These are phyloP conservation scores for Trypanosoma vivax DNA, from an alignment of 208 protist species.

Conservation along the genomic window DNA sequence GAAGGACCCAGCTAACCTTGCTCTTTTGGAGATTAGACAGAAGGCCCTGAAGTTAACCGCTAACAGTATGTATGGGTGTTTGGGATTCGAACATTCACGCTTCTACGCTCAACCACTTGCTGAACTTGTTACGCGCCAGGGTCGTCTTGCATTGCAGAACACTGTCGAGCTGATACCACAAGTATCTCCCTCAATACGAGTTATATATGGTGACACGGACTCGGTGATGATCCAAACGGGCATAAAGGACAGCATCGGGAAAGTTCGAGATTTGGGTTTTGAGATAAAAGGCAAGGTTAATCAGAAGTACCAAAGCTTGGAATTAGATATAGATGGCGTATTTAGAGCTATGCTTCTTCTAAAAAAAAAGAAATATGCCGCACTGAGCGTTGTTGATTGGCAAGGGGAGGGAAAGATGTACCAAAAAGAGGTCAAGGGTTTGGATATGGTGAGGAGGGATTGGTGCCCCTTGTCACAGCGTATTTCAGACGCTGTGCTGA, in stretches of 20 bases:
- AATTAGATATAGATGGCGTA: slow-evolving; percentile 99
- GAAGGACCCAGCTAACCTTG: slow-evolving; percentile 63
- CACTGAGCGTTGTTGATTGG: slow-evolving; percentile 75
- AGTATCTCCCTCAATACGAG: slow-evolving; percentile 79
- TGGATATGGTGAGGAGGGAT: slow-evolving; percentile 99
- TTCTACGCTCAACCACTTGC: slow-evolving; percentile 99
- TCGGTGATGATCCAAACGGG: slow-evolving; percentile 99
- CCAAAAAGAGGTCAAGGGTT: slow-evolving; percentile 95
- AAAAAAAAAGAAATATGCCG: slow-evolving; percentile 94
- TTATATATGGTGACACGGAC: slow-evolving; percentile 99
- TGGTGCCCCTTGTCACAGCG: slow-evolving; percentile 98
- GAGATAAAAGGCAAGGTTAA: slow-evolving; percentile 96
- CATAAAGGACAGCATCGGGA: slow-evolving; percentile 79
- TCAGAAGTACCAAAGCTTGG: slow-evolving; percentile 95
- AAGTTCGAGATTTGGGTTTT: slow-evolving; percentile 85
- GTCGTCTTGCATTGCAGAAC: slow-evolving; percentile 91
- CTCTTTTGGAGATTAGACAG: slow-evolving; percentile 95
- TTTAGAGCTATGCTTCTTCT: slow-evolving; percentile 97
- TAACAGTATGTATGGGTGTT: slow-evolving; percentile 99
- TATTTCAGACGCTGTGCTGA: slow-evolving; percentile 89
- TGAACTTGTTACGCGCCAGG: slow-evolving; percentile 96
- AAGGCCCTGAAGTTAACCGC: slow-evolving; percentile 98
- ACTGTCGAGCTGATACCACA: slow-evolving; percentile 93
- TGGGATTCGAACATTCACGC: slow-evolving; percentile 97
- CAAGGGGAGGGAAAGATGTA: slow-evolving; percentile 53